Conservation (phyloP, 1,284 basidiomycete genomes). For the Apiotrichum brassicae region DNA sequence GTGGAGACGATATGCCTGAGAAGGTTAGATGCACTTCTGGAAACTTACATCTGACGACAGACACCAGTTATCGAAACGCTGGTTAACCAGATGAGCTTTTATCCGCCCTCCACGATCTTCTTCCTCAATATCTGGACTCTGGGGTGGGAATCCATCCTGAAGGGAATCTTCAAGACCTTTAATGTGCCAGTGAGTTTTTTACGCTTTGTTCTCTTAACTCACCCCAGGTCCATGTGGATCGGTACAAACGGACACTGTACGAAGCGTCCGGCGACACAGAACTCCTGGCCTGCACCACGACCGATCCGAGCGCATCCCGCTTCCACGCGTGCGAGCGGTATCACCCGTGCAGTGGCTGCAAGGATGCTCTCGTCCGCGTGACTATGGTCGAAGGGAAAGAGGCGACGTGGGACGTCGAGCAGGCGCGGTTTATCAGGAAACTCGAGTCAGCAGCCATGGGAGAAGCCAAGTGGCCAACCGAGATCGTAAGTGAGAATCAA, state of each 20-base stretch:
- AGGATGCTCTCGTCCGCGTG: conserved; percentile 26
- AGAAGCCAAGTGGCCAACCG: conserved; percentile 28
- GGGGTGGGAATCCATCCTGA: conserved; percentile 81
- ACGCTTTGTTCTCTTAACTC: neutral
- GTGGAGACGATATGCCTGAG: conserved; percentile 54
- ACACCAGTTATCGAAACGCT: neutral
- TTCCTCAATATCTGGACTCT: conserved; percentile 91
- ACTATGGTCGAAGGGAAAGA: conserved; percentile 53
- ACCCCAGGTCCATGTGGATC: conserved; percentile 73
- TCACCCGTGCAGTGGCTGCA: conserved; percentile 56
- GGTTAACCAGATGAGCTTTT: conserved; percentile 25
- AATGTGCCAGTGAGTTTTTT: conserved; percentile 52
- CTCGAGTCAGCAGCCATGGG: conserved; percentile 26
- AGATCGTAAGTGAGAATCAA: conserved; percentile 29
- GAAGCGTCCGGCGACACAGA: conserved; percentile 57
- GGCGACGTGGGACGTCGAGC: conserved; percentile 42
- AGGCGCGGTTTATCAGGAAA: conserved; percentile 16
- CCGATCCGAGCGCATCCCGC: conserved; percentile 57
- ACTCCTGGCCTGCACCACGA: conserved; percentile 60
- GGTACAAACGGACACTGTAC: conserved; percentile 73
- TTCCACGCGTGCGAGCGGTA: conserved; percentile 89
- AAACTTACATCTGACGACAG: neutral
- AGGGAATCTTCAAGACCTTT: conserved; percentile 63
- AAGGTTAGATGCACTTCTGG: conserved; percentile 53
- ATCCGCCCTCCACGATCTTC: conserved; percentile 63